Evolutionary conservation across 495 filamentous ascomycete genomes (phyloP).

Genomic region (Penicillium malachiteum): DNA sequence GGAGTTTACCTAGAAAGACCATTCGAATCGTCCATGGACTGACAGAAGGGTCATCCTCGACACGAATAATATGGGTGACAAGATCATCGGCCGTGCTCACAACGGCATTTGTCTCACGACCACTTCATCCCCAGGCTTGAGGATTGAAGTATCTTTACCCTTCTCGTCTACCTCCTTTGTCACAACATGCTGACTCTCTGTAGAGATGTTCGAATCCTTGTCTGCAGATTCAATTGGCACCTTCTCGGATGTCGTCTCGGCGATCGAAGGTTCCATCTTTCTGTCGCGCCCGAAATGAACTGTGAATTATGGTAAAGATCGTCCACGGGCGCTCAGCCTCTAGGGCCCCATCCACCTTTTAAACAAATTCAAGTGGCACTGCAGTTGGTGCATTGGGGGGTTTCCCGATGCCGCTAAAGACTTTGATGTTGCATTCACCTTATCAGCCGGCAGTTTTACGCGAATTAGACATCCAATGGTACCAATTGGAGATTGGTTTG

Average conservation of each 20-base stretch:
- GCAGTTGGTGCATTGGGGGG: not conserved
- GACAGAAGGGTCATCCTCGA: conserved; percentile 33
- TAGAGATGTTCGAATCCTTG: not conserved
- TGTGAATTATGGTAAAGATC: not conserved
- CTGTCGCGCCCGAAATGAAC: not conserved
- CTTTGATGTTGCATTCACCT: not conserved
- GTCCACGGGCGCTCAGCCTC: no score
- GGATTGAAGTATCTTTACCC: not conserved
- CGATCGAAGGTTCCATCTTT: not conserved
- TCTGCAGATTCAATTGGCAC: not conserved
- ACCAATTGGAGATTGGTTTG: not conserved
- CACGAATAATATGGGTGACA: conserved; percentile 30
- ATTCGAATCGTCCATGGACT: conserved; percentile 32
- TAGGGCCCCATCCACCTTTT: not conserved
- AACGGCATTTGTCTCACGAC: not conserved
- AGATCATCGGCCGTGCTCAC: conserved; percentile 20
- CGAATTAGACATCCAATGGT: not conserved
- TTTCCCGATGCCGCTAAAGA: not conserved
- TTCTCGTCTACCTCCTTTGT: not conserved
- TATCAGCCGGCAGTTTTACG: not conserved
- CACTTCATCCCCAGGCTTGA: not conserved
- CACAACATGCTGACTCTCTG: not conserved
- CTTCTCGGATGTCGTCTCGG: not conserved
- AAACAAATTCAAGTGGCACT: not conserved
- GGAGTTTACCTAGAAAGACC: conserved; percentile 28